phyloP scores from a whole-genome alignment of 2,329 filamentous ascomycete species.

The Neonectria neomacrospora region DNA sequence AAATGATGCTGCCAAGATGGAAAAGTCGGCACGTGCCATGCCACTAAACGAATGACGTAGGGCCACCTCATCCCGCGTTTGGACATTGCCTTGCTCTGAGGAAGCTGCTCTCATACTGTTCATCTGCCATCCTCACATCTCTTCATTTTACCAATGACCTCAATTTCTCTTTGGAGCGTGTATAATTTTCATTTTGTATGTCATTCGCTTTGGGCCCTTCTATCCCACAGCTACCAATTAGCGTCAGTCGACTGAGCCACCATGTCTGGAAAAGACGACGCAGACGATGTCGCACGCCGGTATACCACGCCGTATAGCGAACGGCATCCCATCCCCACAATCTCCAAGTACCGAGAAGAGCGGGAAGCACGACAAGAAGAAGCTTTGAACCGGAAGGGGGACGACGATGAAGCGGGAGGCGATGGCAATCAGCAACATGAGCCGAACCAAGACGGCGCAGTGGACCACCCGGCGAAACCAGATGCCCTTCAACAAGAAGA shows the following conservation, averaged over 20 bases:
- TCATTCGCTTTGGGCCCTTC: constrained; percentile 6
- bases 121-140: neutral
- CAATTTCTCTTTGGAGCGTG: constrained; percentile 1
- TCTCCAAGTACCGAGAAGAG: constrained; percentile 61
- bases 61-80: constrained; percentile 35
- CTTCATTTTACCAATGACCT: neutral
- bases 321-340: constrained; percentile 59
- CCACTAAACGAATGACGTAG: constrained; percentile 41
- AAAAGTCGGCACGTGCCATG: constrained; percentile 38
- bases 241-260: constrained; percentile 22
- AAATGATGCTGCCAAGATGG: constrained; percentile 40
- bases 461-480: constrained; percentile 11
- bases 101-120: constrained; percentile 3
- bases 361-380: constrained; percentile 56
- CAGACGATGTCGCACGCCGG: constrained; percentile 51
- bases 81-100: constrained; percentile 9
- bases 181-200: constrained; percentile 1
- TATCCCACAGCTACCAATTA: constrained; percentile 11
- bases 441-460: neutral
- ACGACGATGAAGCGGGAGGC: constrained; percentile 27
- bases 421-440: constrained; percentile 24
- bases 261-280: constrained; percentile 53
- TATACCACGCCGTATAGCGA: constrained; percentile 56
- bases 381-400: constrained; percentile 48
- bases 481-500: constrained; percentile 27